Evolutionary conservation across 2,329 filamentous ascomycete species (phyloP).

Genomic region (Colletotrichum australisinense): DNA sequence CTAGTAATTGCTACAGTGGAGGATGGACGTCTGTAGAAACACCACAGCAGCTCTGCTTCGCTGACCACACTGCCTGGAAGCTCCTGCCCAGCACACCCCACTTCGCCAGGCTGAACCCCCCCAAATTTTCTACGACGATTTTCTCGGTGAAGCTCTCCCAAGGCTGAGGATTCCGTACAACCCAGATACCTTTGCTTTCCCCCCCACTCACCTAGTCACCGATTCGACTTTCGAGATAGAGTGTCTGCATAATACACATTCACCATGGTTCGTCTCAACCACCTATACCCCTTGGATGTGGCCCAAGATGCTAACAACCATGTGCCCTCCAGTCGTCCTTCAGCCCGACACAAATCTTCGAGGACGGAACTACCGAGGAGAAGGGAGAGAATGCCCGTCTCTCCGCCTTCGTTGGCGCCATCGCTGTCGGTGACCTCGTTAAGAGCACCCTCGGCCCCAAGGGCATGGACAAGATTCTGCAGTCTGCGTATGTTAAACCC

Average conservation of each 20-base stretch:
- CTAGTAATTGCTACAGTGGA: slow-evolving; percentile 17
- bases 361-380: slow-evolving; percentile 95
- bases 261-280: slow-evolving; percentile 24
- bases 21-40: slow-evolving; percentile 33
- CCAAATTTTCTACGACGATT: slow-evolving; percentile 35
- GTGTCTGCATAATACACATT: slow-evolving; percentile 30
- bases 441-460: slow-evolving; percentile 98
- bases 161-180: slow-evolving; percentile 35
- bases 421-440: slow-evolving; percentile 95
- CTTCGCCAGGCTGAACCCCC: slow-evolving; percentile 36
- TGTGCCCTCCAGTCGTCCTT: slow-evolving; percentile 63
- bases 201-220: slow-evolving; percentile 21
- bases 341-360: slow-evolving; percentile 97
- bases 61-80: slow-evolving; percentile 29
- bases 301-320: neutral
- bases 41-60: slow-evolving; percentile 13
- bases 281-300: neutral
- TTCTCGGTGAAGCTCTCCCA: slow-evolving; percentile 32
- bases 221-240: slow-evolving; percentile 16
- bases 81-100: slow-evolving; percentile 30
- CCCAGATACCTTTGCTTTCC: slow-evolving; percentile 22
- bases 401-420: slow-evolving; percentile 97
- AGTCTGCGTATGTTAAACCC: slow-evolving; percentile 80
- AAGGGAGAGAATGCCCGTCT: slow-evolving; percentile 99
- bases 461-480: slow-evolving; percentile 98